Evolutionary conservation across 441 rosid genomes (phyloP), one percentile per base, ranked within the genome.

Genomic region (Macaranga tanarius): DNA sequence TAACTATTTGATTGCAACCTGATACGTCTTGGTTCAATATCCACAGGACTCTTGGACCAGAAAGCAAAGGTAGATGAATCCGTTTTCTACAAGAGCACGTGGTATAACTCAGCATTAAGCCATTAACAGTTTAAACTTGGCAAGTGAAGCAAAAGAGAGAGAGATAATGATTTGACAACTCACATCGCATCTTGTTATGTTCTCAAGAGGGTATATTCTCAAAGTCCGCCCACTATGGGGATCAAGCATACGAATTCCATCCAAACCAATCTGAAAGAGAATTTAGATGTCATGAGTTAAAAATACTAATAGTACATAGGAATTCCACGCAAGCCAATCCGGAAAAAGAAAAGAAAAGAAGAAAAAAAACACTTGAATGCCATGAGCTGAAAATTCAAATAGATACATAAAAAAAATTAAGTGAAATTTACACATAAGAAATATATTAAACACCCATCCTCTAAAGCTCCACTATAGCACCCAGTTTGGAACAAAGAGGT

Each of bases 241-340:
- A 81, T 95, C 99, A 75, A 95, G 98, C 98, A 95, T 95, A 5
- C 91, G 92, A 38, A 95, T 87, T n/a, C 99, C 99, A 86, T 95
- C 97, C 88, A 93, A 87, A 73, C 93, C 97, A 79, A 95, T 88
- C 98, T 93, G 89, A 73, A 77, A 64, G 60, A 70, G 28, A 62
- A n/a, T 23, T 6, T 13, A 28, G 28, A 48, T 20, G 16, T 38
- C 19, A 62, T 25, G 16, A 58, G 25, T 25, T 4, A 19, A 25
- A 54, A 64, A 54, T 40, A 23, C 34, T 17, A 38, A 63, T 57
- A 11, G 40, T n/a, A n/a, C n/a, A n/a, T n/a, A n/a, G n/a, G n/a
- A n/a, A n/a, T n/a, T n/a, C n/a, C n/a, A n/a, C n/a, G n/a, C n/a
- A n/a, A n/a, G n/a, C n/a, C n/a, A n/a, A 42, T 17, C 16, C 20